Conservation (phyloP, 2,329 filamentous ascomycete genomes). For the Aspergillus sp. region DNA sequence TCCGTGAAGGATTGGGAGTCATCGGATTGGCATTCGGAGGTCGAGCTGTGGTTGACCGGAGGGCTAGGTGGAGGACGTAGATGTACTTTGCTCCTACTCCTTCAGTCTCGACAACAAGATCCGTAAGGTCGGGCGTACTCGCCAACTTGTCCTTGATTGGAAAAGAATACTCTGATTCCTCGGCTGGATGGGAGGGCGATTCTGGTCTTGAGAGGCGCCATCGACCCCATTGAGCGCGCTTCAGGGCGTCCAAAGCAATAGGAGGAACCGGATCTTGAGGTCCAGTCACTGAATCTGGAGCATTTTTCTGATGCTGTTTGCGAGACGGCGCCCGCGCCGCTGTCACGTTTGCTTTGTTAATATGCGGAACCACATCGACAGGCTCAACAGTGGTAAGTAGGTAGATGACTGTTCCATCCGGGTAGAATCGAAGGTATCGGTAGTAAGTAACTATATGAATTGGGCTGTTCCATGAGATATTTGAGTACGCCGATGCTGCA, state of each 20-base stretch:
- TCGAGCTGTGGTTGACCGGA: slow-evolving; percentile 61
- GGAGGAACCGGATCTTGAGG: slow-evolving; percentile 41
- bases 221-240: slow-evolving; percentile 67
- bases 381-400: slow-evolving; percentile 83
- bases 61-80: slow-evolving; percentile 77
- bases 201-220: slow-evolving; percentile 66
- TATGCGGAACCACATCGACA: slow-evolving; percentile 80
- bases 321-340: slow-evolving; percentile 38
- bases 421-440: slow-evolving; percentile 93
- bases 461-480: slow-evolving; percentile 76
- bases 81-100: slow-evolving; percentile 77
- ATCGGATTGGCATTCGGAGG: slow-evolving; percentile 46
- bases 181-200: slow-evolving; percentile 25
- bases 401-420: slow-evolving; percentile 81
- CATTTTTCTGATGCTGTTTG: slow-evolving; percentile 43
- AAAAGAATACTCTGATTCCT: slow-evolving; percentile 22
- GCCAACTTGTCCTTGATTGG: slow-evolving; percentile 22
- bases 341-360: slow-evolving; percentile 71
- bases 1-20: slow-evolving; percentile 59
- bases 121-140: slow-evolving; percentile 50
- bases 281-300: slow-evolving; percentile 46
- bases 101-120: slow-evolving; percentile 83
- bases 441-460: slow-evolving; percentile 98
- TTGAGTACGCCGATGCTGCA: slow-evolving; percentile 67
- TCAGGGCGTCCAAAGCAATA: slow-evolving; percentile 63